Evolutionary conservation across 805 yeast species (phyloP), one percentile per base, ranked within the genome.

Genomic region (Kurtzmaniella cleridarum): DNA sequence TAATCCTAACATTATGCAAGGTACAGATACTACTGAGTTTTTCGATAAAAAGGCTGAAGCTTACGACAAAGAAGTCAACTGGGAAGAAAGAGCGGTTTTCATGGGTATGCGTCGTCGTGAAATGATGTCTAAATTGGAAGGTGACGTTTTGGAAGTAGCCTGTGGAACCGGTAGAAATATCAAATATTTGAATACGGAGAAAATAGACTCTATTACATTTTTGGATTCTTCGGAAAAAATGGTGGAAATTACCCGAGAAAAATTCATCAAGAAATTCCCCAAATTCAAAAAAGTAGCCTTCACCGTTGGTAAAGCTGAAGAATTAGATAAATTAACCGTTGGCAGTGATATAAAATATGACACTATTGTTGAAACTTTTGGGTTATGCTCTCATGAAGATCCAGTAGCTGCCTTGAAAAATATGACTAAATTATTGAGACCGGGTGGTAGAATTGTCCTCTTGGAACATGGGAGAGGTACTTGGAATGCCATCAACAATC

Each of bases 151-250:
- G 41, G 98, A 93, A 60, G 93, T 91, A 9, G 83, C 97, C 0
- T 86, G 95, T 55, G 98, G 98, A 42, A 93, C 98, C 0, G 98
- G 98, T 5, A 75, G 98, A 60, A 93, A 93, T 56, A 75, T 91
- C 41, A 80, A 82, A 35, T 90, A 82, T 55, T 62, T 88, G 49
- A 73, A 81, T 38, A 75, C 80, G 15, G 69, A 75, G 1, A 56
- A 66, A 20, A 64, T 91, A 24, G 71, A 74, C 35, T 84, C 96
- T 0, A 75, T 87, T 29, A 91, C 98, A 0, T 87, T 85, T 50
- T 62, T 90, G 35, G 98, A 93, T 58, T 75, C 96, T 1, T 84
- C 97, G 0, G 57, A 69, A 33, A 79, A 82, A 41, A 93, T 93
- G 98, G 79, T 93, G 66, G 85, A 84, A 48, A 72, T 81, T 10